A percentile compares a stretch with the other conserved stretches of the same genome.
These are phyloP conservation scores for Phytopythium kandeliae DNA, from an alignment of 352 stramenopile genomes.

Conservation along the genomic window DNA sequence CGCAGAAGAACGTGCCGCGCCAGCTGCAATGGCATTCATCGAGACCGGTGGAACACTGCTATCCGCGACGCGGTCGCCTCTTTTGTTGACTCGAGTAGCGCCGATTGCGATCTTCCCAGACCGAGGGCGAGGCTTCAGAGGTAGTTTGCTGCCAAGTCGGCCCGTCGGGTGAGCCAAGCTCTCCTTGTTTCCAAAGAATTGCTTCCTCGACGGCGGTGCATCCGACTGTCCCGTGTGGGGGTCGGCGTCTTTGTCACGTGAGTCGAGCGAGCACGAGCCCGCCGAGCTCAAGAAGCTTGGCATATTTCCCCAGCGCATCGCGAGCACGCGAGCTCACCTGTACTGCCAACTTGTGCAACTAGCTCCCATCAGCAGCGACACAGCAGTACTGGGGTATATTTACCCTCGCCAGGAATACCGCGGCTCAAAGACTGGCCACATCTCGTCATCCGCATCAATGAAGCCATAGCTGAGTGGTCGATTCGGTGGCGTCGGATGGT, in stretches of 20 bases:
- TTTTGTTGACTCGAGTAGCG: background rate
- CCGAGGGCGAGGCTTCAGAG: background rate
- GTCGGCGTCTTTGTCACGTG: conserved; percentile 12
- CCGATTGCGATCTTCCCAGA: background rate
- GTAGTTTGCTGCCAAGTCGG: background rate
- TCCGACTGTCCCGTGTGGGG: conserved; percentile 8
- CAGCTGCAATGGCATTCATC: background rate
- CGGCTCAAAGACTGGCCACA: conserved; percentile 4
- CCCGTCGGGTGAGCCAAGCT: too few relatives aligned
- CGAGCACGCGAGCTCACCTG: too few relatives aligned
- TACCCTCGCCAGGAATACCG: conserved; percentile 4
- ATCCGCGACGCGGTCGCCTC: background rate
- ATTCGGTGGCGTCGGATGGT: background rate
- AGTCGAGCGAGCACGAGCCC: conserved; percentile 11
- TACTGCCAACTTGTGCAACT: too few relatives aligned
- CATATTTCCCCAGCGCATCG: conserved; percentile 2
- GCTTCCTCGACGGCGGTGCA: background rate
- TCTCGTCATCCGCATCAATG: conserved; percentile 2
- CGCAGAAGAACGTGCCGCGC: background rate
- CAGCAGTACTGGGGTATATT: background rate
- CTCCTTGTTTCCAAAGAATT: background rate
- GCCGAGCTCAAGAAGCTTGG: conserved; percentile 3
- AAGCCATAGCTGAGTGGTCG: background rate
- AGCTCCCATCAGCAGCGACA: too few relatives aligned
- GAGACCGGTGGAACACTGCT: background rate